Conservation (phyloP, 2,329 filamentous ascomycete genomes). For the Aschersonia sp. region DNA sequence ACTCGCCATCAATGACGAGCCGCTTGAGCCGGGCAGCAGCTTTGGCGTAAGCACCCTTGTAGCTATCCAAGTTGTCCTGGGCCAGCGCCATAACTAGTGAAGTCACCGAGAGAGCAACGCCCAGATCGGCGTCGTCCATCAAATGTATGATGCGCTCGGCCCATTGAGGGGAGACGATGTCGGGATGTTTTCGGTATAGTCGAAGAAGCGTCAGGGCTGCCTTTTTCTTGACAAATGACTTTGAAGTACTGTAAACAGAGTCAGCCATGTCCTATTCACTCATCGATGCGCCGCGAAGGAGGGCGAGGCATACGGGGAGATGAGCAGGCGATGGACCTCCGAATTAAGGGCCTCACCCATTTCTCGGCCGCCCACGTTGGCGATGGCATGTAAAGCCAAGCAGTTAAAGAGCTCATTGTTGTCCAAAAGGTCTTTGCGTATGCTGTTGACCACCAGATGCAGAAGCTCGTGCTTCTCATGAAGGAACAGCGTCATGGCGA, state of each 20-base stretch:
- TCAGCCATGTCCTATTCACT: not conserved
- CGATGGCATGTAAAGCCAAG: constrained; percentile 88
- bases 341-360: constrained; percentile 89
- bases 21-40: constrained; percentile 80
- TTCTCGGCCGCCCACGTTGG: constrained; percentile 90
- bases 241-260: constrained; percentile 44
- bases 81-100: constrained; percentile 89
- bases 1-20: constrained; percentile 81
- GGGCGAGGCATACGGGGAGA: constrained; percentile 61
- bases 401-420: constrained; percentile 98
- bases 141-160: constrained; percentile 95
- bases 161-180: constrained; percentile 93
- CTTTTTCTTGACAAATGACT: constrained; percentile 99
- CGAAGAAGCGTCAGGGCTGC: constrained; percentile 85
- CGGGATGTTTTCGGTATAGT: constrained; percentile 85
- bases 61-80: constrained; percentile 87
- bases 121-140: constrained; percentile 92
- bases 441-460: constrained; percentile 95
- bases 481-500: constrained; percentile 91
- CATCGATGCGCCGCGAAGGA: not conserved
- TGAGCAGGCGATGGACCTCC: constrained; percentile 86
- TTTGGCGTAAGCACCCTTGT: constrained; percentile 88
- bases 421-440: constrained; percentile 87
- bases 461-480: constrained; percentile 95
- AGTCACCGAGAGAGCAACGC: constrained; percentile 87